Base-by-base conservation (phyloP, 2,329 filamentous ascomycete species). In the Nemania bipapillata region DNA sequence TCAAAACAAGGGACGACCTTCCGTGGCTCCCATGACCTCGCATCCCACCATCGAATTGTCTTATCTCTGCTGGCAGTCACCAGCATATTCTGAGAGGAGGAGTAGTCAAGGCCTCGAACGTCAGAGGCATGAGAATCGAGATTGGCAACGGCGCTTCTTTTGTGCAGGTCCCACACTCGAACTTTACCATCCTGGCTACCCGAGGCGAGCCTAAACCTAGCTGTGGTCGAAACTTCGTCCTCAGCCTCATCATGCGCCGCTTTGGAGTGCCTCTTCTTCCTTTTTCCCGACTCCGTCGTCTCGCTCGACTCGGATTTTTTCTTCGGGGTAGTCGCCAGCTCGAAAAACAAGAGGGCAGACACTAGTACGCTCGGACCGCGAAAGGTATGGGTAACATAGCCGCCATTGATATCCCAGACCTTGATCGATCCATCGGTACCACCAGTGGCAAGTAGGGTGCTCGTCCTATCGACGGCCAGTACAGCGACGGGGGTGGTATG, bases 151-250 rank as follows among this genome's bases (percentile, higher is more conserved):
- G 90, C 90, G 71, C 88, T 92, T 64, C 92, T 88, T 82, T 93
- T 96, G 80, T 94, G 90, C 66, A 99, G 82, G 81, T 98, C 92
- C 92, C 94, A 99, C 24, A 99, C 87, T 22, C 92, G 87, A 61
- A 99, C 87, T 77, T 95, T 96, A 35, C 96, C 96, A 78, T 98
- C 95, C 80, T 99, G 96, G 69, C 92, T 94, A 70, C 95, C 96
- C 37, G 94, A 96, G 4, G 94, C 94, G 17, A 99, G 86, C 54
- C 93, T 86, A 78, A 96, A 97, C 30, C 89, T 81, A 80, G 85
- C 72, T 76, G 86, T 72, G 77, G 76, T 76, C 0, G 76, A 68
- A 1, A 75, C 69, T 12, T 77, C 84, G 49, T 85, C 85, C 4
- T 80, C 81, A 4, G 76, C 74, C 26, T 81, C 77, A 8, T 77